Evolutionary conservation across 1,139 yeast genomes (phyloP), one percentile per base, ranked within the genome.

Genomic region (Pneumocystis sp.): DNA sequence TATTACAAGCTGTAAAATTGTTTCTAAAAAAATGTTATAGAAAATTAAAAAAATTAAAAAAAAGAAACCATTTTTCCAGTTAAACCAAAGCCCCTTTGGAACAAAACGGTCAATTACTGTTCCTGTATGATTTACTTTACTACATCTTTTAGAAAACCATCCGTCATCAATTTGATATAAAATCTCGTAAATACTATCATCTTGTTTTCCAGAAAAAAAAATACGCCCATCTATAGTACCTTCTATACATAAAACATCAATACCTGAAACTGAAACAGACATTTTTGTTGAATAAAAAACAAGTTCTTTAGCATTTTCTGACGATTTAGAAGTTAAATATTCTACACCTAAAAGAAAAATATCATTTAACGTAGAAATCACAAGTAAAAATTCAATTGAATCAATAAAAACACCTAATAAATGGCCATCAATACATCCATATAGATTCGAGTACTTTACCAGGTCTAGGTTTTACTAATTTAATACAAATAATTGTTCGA

Each of bases 121-220:
- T 19, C 75, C 69, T 3, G 79, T 76, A 62, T 73, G 80, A 73
- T 96, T 89, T 42, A 86, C 83, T 74, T 89, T 90, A 69, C 84
- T 85, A 73, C 96, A 89, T 71, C 85, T 86, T 72, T 88, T 87
- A 69, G 86, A 84, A 73, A 89, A 89, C 87, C 96, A 93, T 63
- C 89, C 86, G 62, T 91, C 93, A 50, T 87, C 83, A 69, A 85
- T 87, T n/a, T 91, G 83, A 73, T 95, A 95, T 67, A 84, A 85
- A 66, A 93, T 79, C 73, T 89, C 90, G 96, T 97, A 93, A 63
- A 95, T 80, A 71, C 91, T 85, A 61, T 82, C 78, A 1, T 93
- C 95, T 70, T 88, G 90, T 25, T 86, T 82, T 80, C 96, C 96
- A 25, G 87, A 81, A 74, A 95, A 89, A 73, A 87, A 89, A 7